Evolutionary conservation across 306 rosid species (phyloP), one percentile per base, ranked within the genome.

Genomic region (Carpinus viminea): DNA sequence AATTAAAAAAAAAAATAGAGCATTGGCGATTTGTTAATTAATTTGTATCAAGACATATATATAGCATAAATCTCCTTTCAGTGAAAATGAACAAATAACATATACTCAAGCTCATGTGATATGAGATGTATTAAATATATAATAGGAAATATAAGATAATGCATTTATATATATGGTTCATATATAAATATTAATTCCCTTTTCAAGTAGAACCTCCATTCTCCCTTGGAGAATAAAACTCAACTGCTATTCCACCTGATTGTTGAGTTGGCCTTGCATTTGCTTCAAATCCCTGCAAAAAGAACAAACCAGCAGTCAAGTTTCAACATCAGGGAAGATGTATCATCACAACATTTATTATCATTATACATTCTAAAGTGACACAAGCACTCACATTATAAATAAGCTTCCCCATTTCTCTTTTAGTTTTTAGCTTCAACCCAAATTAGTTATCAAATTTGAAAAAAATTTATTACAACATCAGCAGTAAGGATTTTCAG

Each of bases 181-280:
- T 24, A 24, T 2, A 3, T 18, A 24, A 24, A 5, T 70, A 21
- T 46, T 11, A 45, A 7, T 20, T 13, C 38, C 46, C 31, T 5
- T 13, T 55, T 20, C 2, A 50, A 53, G 74, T 28, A 68, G 77
- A 78, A 46, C 68, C 71, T 26, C 80, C 77, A 68, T 7, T 50
- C 7, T 45, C 55, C 24, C 69, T 57, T 48, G 77, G 78, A 69
- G 81, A 59, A 78, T 86, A 89, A 2, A 86, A 75, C 82, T 75
- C 50, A 78, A 90, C 85, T 72, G 76, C 7, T 81, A 89, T 90
- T 84, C 84, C 91, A 52, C 78, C 70, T 56, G 52, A 61, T 13
- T 78, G 51, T 34, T 90, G 97, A 6, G 73, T 84, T 76, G 96
- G 96, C 78, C 97, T 86, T 81, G 96, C 88, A 84, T 93, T 93